Conservation (phyloP, 73 alveolate species). For the Effrenium voratum region DNA sequence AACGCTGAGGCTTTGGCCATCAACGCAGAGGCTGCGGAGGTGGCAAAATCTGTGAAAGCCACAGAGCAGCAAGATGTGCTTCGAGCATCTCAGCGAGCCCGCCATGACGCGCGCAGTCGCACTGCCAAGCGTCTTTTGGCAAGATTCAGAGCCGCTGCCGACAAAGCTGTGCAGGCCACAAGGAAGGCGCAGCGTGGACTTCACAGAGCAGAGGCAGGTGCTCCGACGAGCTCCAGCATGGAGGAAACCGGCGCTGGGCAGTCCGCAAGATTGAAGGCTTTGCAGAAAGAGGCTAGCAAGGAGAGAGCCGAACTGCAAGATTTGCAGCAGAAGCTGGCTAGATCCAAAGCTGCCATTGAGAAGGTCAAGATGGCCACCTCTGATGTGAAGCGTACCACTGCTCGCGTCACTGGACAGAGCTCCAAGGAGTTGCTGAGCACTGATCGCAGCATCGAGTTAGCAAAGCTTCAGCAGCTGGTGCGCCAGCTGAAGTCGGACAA, state of each 20-base stretch:
- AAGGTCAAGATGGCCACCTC: constrained; percentile 36
- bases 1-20: constrained; percentile 17
- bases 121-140: constrained; percentile 36
- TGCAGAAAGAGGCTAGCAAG: constrained; percentile 3
- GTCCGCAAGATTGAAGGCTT: background rate
- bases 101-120: constrained; percentile 2
- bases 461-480: constrained; percentile 45
- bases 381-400: background rate
- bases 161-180: constrained; percentile 32
- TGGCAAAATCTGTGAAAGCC: constrained; percentile 9
- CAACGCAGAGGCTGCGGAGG: constrained; percentile 4
- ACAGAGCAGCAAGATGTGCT: constrained; percentile 9
- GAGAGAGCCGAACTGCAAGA: constrained; percentile 22
- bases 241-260: too few relatives aligned
- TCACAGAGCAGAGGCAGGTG: background rate
- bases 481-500: constrained; percentile 15
- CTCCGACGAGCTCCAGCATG: constrained; percentile 3
- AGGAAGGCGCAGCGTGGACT: background rate
- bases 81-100: constrained; percentile 17
- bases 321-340: background rate
- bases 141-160: constrained; percentile 11
- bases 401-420: background rate
- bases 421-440: background rate
- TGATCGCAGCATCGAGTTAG: constrained; percentile 24
- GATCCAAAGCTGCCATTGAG: constrained; percentile 14